Conservation (phyloP, 192 early-diverging fungal species). For the Endogone sp. region DNA sequence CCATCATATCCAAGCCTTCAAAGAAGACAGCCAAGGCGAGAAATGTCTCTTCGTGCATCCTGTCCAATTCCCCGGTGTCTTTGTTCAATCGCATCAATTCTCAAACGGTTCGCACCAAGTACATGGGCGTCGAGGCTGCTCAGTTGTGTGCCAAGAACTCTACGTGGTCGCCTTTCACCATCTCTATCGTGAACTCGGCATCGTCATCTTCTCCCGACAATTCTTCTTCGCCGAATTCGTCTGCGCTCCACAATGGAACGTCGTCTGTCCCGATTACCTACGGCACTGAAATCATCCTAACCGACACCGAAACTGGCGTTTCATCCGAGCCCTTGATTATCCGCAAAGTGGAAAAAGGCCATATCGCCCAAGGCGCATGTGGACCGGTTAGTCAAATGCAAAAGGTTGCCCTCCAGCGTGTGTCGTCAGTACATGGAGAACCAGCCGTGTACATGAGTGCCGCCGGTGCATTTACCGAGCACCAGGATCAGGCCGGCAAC, state of each 20-base stretch:
- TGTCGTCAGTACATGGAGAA: conserved; percentile 21
- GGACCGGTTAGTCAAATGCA: conserved; percentile 85
- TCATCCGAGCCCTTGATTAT: conserved; percentile 68
- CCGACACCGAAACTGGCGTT: conserved; percentile 58
- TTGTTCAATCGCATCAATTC: conserved; percentile 91
- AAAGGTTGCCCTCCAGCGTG: conserved; percentile 64
- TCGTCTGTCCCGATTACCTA: conserved; percentile 57
- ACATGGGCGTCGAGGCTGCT: conserved; percentile 60
- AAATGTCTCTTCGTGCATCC: conserved; percentile 73
- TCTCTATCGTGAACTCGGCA: conserved; percentile 32
- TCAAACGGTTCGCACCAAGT: conserved; percentile 87
- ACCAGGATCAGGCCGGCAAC: background rate
- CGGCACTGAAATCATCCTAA: conserved; percentile 69
- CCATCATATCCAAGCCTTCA: conserved; percentile 90
- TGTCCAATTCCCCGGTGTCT: conserved; percentile 69
- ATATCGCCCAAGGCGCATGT: conserved; percentile 53
- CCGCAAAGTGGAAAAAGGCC: conserved; percentile 75
- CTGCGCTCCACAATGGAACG: conserved; percentile 13
- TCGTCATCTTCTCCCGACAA: background rate
- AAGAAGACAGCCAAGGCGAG: conserved; percentile 86
- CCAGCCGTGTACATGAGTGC: conserved; percentile 23
- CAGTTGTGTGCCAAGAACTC: conserved; percentile 57
- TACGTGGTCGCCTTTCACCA: conserved; percentile 61
- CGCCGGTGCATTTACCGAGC: conserved; percentile 21
- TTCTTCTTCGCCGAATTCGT: conserved; percentile 1